Conservation (phyloP, 495 filamentous ascomycete genomes). For the Lophiotrema nucula region DNA sequence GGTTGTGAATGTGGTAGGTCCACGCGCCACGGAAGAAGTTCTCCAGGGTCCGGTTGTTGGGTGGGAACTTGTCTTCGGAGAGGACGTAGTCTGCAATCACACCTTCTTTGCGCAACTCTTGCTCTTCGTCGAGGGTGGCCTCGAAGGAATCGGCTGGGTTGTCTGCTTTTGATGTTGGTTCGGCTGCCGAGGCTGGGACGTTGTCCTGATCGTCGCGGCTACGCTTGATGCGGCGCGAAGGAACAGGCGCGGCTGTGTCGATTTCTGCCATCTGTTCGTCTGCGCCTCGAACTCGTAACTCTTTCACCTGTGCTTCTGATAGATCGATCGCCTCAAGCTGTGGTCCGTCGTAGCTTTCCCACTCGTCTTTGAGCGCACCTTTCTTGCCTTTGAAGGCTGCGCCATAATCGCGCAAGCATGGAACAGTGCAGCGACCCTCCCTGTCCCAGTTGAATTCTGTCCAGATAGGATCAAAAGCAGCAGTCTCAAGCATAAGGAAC, state of each 20-base stretch:
- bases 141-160: conserved; percentile 36
- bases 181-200: conserved; percentile 22
- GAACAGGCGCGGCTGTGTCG: conserved; percentile 19
- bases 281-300: conserved; percentile 18
- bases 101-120: conserved; percentile 40
- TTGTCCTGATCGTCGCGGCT: conserved; percentile 28
- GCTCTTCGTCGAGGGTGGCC: conserved; percentile 36
- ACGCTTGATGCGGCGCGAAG: conserved; percentile 10
- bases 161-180: conserved; percentile 23
- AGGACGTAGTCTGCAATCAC: conserved; percentile 43
- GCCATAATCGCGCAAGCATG: conserved; percentile 55
- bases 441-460: conserved; percentile 57
- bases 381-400: conserved; percentile 49
- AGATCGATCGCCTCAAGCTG: conserved; percentile 34
- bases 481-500: conserved; percentile 57
- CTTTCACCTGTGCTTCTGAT: conserved; percentile 13
- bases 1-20: conserved; percentile 61
- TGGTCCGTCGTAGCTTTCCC: conserved; percentile 51
- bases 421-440: conserved; percentile 53
- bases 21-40: conserved; percentile 58
- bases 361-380: conserved; percentile 49
- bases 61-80: conserved; percentile 50
- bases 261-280: conserved; percentile 14
- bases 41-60: conserved; percentile 54
- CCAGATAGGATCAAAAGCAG: conserved; percentile 58